These are phyloP conservation scores for Chaetomiaceae sp. DNA, from an alignment of 2,329 filamentous ascomycete species.

Conservation along the genomic window DNA sequence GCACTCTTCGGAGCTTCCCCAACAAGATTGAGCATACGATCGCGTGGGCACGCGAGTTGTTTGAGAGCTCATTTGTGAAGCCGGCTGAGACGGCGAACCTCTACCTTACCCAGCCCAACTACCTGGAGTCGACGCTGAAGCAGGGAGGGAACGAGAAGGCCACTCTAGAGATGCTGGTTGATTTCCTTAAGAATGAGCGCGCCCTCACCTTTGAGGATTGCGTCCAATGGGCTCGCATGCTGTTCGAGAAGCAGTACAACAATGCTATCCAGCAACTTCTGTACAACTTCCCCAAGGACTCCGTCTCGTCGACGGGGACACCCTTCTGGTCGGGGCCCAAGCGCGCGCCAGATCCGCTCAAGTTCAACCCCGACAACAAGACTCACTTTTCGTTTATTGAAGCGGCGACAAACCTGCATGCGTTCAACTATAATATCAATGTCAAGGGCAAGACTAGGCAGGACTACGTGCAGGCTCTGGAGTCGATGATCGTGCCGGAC, in stretches of 20 bases:
- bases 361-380: conserved; percentile 78
- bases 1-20: conserved; percentile 92
- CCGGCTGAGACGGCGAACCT: conserved; percentile 91
- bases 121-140: conserved; percentile 80
- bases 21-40: conserved; percentile 99
- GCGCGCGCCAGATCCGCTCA: conserved; percentile 86
- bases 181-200: conserved; percentile 88
- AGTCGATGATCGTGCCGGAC: conserved; percentile 92
- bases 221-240: conserved; percentile 86
- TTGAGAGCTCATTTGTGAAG: conserved; percentile 90
- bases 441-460: conserved; percentile 66
- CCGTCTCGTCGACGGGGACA: conserved; percentile 78
- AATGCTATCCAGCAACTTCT: conserved; percentile 93
- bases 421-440: conserved; percentile 97
- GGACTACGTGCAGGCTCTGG: conserved; percentile 74
- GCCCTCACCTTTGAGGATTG: conserved; percentile 93
- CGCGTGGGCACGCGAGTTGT: conserved; percentile 93
- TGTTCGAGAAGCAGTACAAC: conserved; percentile 96
- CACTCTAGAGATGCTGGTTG: conserved; percentile 82
- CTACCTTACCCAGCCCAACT: conserved; percentile 87
- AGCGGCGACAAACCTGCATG: conserved; percentile 85
- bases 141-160: conserved; percentile 94
- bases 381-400: conserved; percentile 87
- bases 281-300: conserved; percentile 96
- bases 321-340: conserved; percentile 98